Base-by-base conservation (phyloP, 148 eudicot species). In the Chenopodium quinoa region DNA sequence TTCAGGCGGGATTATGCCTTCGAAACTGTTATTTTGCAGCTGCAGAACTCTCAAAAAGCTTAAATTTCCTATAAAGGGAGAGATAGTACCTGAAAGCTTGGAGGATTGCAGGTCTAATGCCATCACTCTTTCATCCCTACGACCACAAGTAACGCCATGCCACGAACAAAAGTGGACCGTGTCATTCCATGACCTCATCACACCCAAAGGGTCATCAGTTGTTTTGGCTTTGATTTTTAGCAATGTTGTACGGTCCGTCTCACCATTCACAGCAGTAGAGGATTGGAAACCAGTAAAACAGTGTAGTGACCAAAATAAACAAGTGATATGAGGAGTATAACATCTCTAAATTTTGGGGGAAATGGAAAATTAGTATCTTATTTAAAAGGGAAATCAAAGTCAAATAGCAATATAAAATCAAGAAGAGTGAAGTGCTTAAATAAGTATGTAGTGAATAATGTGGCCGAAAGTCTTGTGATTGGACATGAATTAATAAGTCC, bases 31-130 rank as follows among this genome's bases (percentile, higher is more conserved):
- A 54, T 81, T 81, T 31, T 52, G 66, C n/a, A 81, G 75, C 66
- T 50, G 20, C 25, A 81, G 20, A 14, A 3, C 74, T 25, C 19
- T 81, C 25, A 81, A 2, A 46, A 75, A 67, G 54, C 22, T 81
- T 48, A 81, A 74, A 34, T 81, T 81, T 6, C 83, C 83, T 4
- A 81, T 20, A 75, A 16, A 75, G 3, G 83, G 83, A 64, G 83
- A 81, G 78, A 81, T 19, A 4, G 78, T 69, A 31, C 83, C 83
- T 31, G 60, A 4, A 19, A 81, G 83, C 32, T 81, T 63, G 3
- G 50, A 64, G 7, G 83, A 74, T 19, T 65, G n/a, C 13, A 81
- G 48, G 67, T 75, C 48, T 1, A 75, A 56, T 29, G 4, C 9
- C 4, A 14, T 64, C 25, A 82, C 84, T n/a, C 44, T 37, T 5